Base-by-base conservation (phyloP, 768 basidiomycete species). In the Leccinum rimulosum region DNA sequence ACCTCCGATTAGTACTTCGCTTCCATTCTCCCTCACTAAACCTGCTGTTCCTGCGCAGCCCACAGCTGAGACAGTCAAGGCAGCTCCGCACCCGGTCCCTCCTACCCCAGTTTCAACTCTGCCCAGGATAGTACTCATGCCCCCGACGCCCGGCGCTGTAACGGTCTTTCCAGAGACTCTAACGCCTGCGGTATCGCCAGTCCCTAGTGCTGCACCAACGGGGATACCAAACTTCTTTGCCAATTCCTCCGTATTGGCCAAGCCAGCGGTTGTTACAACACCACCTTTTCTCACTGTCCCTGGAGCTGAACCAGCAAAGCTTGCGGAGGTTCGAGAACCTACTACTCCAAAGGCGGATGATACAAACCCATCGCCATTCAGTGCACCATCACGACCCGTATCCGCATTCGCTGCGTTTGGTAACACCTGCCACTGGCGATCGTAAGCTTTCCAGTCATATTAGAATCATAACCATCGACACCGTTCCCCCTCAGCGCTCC, bases 151-250 rank as follows among this genome's bases (percentile, higher is more conserved):
- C 0, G 67, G 74, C 35, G 48, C 57, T 14, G 27, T 47, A 28
- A 74, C 64, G 30, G 30, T 60, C 50, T 47, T 59, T 15, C 14
- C 75, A 31, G 59, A 55, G 27, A 36, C 49, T 36, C 35, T 59
- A 17, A 10, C 53, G 12, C 11, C 35, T 38, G 50, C 35, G 35
- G 33, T 56, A 22, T 54, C 61, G 28, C 43, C 66, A 17, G 53
- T 54, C 30, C 10, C 48, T 27, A n/a, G 56, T 50, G 19, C 28
- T 25, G 17, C 57, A 47, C 25, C 58, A 6, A 54, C 55, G 17
- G 69, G 75, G 5, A 68, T 87, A 36, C 87, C 87, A 8, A 82
- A 88, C 69, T 88, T 90, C 70, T 90, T 90, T 58, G 77, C 82
- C 28, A 79, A 64, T 43, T 84, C 86, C 1, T 73, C 81, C 22